These are phyloP conservation scores for Elsinoe perseae DNA, from an alignment of 2,329 filamentous ascomycete genomes.

Conservation along the genomic window DNA sequence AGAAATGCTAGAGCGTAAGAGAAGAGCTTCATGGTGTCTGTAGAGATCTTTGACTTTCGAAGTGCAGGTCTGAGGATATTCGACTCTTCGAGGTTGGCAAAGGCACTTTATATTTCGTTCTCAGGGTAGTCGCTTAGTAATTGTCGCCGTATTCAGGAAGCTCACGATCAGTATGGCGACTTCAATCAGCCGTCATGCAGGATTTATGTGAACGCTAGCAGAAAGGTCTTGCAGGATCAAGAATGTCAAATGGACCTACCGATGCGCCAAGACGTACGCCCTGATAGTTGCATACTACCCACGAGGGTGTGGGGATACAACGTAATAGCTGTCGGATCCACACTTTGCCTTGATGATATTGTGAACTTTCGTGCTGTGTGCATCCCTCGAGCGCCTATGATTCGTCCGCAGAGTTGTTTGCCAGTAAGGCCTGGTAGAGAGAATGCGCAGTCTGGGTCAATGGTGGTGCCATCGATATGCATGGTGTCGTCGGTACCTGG, in stretches of 20 bases:
- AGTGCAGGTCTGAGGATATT: too few species aligned
- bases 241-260: neutral
- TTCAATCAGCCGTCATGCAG: neutral
- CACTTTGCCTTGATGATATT: too few species aligned
- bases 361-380: neutral
- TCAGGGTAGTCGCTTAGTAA: neutral
- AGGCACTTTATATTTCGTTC: neutral
- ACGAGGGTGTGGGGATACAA: too few species aligned
- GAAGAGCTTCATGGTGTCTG: neutral
- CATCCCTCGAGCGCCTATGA: neutral
- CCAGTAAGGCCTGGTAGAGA: neutral
- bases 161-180: neutral
- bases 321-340: too few species aligned
- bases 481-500: neutral
- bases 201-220: neutral
- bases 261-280: neutral
- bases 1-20: neutral
- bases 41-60: too few species aligned
- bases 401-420: neutral
- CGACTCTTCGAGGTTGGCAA: neutral
- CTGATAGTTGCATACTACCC: neutral
- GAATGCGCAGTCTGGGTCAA: neutral
- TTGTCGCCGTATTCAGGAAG: neutral
- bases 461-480: neutral
- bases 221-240: neutral